Percentiles rank a stretch among this genome's conserved stretches.
Evolutionary conservation across 2,329 filamentous ascomycete genomes (phyloP).

Genomic region (Didymella glomerata): DNA sequence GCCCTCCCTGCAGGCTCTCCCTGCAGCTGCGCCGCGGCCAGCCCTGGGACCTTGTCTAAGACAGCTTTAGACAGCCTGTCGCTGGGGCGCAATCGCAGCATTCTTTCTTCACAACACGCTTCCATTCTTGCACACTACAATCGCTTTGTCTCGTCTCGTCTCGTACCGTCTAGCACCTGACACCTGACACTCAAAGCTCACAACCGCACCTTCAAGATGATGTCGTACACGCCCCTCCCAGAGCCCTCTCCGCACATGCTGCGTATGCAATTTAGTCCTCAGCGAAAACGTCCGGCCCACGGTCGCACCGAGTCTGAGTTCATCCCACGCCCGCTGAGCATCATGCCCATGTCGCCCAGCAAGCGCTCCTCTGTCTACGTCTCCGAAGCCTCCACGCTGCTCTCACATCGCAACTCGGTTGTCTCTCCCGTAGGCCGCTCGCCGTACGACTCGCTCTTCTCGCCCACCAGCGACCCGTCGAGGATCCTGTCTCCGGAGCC

Average conservation of each 20-base stretch:
- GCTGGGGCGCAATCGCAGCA: slow-evolving; percentile 28
- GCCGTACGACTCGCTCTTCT: slow-evolving; percentile 24
- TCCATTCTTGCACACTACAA: slow-evolving; percentile 18
- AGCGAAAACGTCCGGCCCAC: slow-evolving; percentile 33
- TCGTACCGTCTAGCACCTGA: slow-evolving; percentile 6
- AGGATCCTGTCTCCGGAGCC: slow-evolving; percentile 14
- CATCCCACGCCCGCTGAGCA: slow-evolving; percentile 33
- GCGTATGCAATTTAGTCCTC: slow-evolving; percentile 32
- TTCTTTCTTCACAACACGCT: slow-evolving; percentile 23
- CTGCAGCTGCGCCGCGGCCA: slow-evolving; percentile 32
- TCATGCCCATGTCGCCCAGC: slow-evolving; percentile 29
- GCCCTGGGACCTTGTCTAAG: slow-evolving; percentile 26
- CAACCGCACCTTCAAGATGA: slow-evolving; percentile 25
- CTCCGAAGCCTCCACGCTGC: slow-evolving; percentile 36
- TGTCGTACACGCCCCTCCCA: slow-evolving; percentile 31
- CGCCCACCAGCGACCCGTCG: slow-evolving; percentile 25
- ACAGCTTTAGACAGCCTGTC: slow-evolving; percentile 24
- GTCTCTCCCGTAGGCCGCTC: slow-evolving; percentile 26
- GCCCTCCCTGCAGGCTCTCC: slow-evolving; percentile 38
- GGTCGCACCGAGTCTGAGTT: slow-evolving; percentile 36
- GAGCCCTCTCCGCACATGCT: slow-evolving; percentile 30
- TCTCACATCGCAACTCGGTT: slow-evolving; percentile 33
- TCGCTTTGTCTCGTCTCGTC: slow-evolving; percentile 16
- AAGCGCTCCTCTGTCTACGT: slow-evolving; percentile 41
- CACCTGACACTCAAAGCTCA: slow-evolving; percentile 6